Conservation (phyloP, 768 basidiomycete genomes). For the Russula griseocarnosa region DNA sequence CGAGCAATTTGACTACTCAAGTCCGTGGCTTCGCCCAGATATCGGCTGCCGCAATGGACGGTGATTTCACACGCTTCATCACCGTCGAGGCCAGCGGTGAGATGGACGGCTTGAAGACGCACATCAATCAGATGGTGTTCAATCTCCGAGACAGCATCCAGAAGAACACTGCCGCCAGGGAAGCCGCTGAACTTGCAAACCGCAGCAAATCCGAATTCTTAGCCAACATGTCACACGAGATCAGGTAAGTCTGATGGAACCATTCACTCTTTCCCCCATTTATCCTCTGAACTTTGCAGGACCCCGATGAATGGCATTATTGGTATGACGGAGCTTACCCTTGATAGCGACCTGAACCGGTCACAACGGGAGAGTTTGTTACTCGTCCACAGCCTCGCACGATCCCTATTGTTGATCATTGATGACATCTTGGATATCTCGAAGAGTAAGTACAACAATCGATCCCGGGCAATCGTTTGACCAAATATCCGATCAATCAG, state of each 20-base stretch:
- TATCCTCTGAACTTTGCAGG: conserved; percentile 40
- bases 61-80: conserved; percentile 98
- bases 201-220: conserved; percentile 96
- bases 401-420: conserved; percentile 91
- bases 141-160: conserved; percentile 86
- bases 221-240: conserved; percentile 98
- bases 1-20: conserved; percentile 92
- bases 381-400: conserved; percentile 91
- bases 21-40: conserved; percentile 97
- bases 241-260: conserved; percentile 49
- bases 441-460: conserved; percentile 60
- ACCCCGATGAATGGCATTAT: conserved; percentile 99
- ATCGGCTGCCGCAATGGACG: conserved; percentile 96
- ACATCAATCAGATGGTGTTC: conserved; percentile 99
- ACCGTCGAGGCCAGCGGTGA: conserved; percentile 98
- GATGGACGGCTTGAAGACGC: conserved; percentile 99
- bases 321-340: conserved; percentile 95
- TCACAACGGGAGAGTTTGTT: conserved; percentile 93
- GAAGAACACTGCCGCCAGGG: conserved; percentile 95
- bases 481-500: conserved; percentile 40
- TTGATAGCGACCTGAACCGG: conserved; percentile 92
- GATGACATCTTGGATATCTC: conserved; percentile 99
- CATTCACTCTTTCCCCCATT: too few species aligned
- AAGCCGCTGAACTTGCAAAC: conserved; percentile 97
- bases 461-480: too few species aligned